These are phyloP conservation scores for Amniculicola lignicola DNA, from an alignment of 495 filamentous ascomycete species.

Conservation along the genomic window DNA sequence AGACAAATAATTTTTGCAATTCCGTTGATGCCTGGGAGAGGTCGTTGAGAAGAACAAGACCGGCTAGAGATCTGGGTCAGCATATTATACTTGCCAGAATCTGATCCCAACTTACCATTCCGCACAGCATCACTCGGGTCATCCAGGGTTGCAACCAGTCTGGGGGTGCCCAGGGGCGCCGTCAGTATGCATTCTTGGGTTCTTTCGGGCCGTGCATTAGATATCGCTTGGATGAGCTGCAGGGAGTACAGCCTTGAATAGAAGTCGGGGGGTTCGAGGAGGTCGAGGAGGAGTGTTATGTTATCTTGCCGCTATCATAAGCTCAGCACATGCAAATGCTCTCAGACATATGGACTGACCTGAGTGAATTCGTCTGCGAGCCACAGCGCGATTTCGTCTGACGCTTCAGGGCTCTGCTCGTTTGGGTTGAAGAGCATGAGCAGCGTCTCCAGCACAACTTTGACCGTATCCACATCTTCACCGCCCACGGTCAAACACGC, in stretches of 20 bases:
- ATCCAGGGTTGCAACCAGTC: conserved; percentile 77
- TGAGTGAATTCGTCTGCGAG: conserved; percentile 97
- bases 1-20: conserved; percentile 90
- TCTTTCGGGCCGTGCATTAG: conserved; percentile 79
- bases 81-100: too few species aligned
- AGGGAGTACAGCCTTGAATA: conserved; percentile 91
- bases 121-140: conserved; percentile 85
- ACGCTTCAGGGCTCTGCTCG: conserved; percentile 79
- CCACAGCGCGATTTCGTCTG: conserved; percentile 95
- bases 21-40: conserved; percentile 70
- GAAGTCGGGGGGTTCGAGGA: conserved; percentile 83
- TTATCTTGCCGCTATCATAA: conserved; percentile 85
- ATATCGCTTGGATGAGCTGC: conserved; percentile 84
- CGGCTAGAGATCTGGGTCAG: conserved; percentile 52
- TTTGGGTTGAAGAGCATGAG: conserved; percentile 85
- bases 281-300: conserved; percentile 83
- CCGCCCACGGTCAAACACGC: conserved; percentile 78
- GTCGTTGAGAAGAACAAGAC: conserved; percentile 64
- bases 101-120: too few species aligned
- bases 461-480: conserved; percentile 95
- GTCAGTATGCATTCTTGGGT: conserved; percentile 94
- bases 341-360: conserved; percentile 46
- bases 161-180: conserved; percentile 81
- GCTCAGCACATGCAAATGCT: conserved; percentile 39
- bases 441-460: conserved; percentile 89